Percentiles rank a stretch among this genome's conserved stretches.
These are phyloP conservation scores for Tylopilus rubrobrunneus DNA, from an alignment of 768 basidiomycete genomes.

Conservation along the genomic window DNA sequence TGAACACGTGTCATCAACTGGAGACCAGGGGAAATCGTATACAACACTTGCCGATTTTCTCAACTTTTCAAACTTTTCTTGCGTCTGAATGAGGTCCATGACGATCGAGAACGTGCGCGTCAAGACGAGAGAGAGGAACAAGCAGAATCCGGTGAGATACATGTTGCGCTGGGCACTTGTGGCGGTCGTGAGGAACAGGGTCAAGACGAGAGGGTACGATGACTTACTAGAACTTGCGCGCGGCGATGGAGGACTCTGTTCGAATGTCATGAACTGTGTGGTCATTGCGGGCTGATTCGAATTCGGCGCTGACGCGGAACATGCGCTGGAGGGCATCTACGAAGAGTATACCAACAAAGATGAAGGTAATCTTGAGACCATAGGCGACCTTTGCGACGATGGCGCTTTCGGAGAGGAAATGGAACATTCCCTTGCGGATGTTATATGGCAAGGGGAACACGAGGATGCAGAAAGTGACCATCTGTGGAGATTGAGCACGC, in stretches of 20 bases:
- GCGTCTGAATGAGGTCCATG: slow-evolving; percentile 84
- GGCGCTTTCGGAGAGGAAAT: slow-evolving; percentile 63
- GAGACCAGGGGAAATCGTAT: background rate
- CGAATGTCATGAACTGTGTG: slow-evolving; percentile 55
- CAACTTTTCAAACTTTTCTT: slow-evolving; percentile 82
- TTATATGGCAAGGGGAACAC: slow-evolving; percentile 82
- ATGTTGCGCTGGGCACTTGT: slow-evolving; percentile 81
- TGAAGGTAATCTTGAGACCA: slow-evolving; percentile 91
- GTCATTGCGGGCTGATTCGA: slow-evolving; percentile 60
- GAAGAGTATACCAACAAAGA: slow-evolving; percentile 86
- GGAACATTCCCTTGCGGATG: slow-evolving; percentile 66
- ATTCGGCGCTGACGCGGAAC: slow-evolving; percentile 73
- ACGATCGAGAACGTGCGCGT: slow-evolving; percentile 91
- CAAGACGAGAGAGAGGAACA: slow-evolving; percentile 94
- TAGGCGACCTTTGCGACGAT: slow-evolving; percentile 84
- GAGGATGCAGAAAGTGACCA: slow-evolving; percentile 81
- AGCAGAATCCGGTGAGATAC: slow-evolving; percentile 88
- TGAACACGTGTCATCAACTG: background rate
- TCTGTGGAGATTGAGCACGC: slow-evolving; percentile 35
- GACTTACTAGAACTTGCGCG: slow-evolving; percentile 88
- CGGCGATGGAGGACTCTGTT: slow-evolving; percentile 84
- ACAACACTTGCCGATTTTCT: slow-evolving; percentile 50
- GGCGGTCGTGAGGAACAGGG: background rate
- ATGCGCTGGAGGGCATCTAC: slow-evolving; percentile 91
- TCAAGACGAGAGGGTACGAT: background rate